A percentile compares a stretch with the other conserved stretches of the same genome.
phyloP scores from a whole-genome alignment of 192 early-diverging fungal genomes.

The Backusella parvicylindrica region DNA sequence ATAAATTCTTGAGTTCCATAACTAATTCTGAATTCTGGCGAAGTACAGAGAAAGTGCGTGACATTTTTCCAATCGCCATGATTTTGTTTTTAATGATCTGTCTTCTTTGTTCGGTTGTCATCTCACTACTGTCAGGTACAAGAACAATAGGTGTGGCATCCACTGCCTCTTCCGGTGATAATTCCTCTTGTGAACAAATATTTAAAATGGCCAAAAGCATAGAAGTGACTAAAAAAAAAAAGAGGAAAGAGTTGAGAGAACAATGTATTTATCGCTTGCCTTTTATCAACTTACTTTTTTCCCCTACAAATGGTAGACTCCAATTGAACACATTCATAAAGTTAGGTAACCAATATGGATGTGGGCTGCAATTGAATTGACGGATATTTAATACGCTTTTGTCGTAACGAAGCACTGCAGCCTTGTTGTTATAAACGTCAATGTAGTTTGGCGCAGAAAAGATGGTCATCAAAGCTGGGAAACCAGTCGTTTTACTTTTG shows the following conservation, averaged over 20 bases:
- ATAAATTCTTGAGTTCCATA: slow-evolving; percentile 85
- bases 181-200: slow-evolving; percentile 93
- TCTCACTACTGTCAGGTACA: slow-evolving; percentile 1
- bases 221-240: slow-evolving; percentile 83
- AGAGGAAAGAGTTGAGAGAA: background rate
- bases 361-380: slow-evolving; percentile 85
- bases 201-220: slow-evolving; percentile 93
- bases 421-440: slow-evolving; percentile 98
- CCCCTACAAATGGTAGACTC: slow-evolving; percentile 96
- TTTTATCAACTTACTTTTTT: slow-evolving; percentile 68
- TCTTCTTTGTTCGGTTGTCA: slow-evolving; percentile 59
- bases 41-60: slow-evolving; percentile 83
- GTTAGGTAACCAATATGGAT: slow-evolving; percentile 98
- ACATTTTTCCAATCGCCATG: slow-evolving; percentile 85
- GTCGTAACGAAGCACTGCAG: slow-evolving; percentile 94
- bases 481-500: slow-evolving; percentile 90
- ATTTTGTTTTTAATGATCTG: slow-evolving; percentile 83
- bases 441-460: slow-evolving; percentile 98
- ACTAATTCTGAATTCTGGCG: slow-evolving; percentile 89
- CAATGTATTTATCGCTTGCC: background rate
- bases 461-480: slow-evolving; percentile 95
- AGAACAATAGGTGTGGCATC: background rate
- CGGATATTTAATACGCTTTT: slow-evolving; percentile 99
- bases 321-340: slow-evolving; percentile 99
- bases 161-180: slow-evolving; percentile 55